A percentile compares a stretch with the other conserved stretches of the same genome.
Conservation (phyloP, 108 stramenopile species). For the Cyclotella cryptica region DNA sequence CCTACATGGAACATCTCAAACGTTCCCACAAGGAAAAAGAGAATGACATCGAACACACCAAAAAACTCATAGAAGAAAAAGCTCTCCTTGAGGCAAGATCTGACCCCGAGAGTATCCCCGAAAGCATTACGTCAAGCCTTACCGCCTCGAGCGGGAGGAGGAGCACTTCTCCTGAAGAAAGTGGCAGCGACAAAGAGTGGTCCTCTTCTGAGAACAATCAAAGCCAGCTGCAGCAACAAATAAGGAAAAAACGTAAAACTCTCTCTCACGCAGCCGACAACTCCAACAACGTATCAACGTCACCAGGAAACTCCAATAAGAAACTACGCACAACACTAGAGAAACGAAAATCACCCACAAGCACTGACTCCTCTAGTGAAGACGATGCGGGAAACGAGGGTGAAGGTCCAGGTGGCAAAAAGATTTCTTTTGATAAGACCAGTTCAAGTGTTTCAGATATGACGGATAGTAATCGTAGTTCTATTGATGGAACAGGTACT, state of each 20-base stretch:
- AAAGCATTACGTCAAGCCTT: constrained; percentile 74
- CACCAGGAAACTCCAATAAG: background rate
- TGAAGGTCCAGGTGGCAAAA: constrained; percentile 56
- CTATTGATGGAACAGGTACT: constrained; percentile 45
- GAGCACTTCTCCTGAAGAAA: background rate
- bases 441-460: constrained; percentile 72
- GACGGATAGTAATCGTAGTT: constrained; percentile 72
- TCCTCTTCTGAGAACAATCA: constrained; percentile 7
- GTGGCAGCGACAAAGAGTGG: constrained; percentile 21
- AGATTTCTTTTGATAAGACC: constrained; percentile 60
- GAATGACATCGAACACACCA: constrained; percentile 59
- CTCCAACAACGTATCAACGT: background rate
- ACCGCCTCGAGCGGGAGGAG: constrained; percentile 46
- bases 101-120: constrained; percentile 60
- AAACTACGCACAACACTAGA: background rate
- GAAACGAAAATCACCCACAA: constrained; percentile 31
- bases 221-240: constrained; percentile 2
- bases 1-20: constrained; percentile 75
- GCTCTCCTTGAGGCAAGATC: constrained; percentile 62
- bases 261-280: background rate
- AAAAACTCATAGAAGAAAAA: constrained; percentile 66
- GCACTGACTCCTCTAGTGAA: constrained; percentile 38
- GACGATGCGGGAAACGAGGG: constrained; percentile 36
- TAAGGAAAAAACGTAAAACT: constrained; percentile 23
- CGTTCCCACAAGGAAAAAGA: constrained; percentile 73